Base-by-base conservation (phyloP, 805 yeast genomes). In the Barnettozyma pratensis region DNA sequence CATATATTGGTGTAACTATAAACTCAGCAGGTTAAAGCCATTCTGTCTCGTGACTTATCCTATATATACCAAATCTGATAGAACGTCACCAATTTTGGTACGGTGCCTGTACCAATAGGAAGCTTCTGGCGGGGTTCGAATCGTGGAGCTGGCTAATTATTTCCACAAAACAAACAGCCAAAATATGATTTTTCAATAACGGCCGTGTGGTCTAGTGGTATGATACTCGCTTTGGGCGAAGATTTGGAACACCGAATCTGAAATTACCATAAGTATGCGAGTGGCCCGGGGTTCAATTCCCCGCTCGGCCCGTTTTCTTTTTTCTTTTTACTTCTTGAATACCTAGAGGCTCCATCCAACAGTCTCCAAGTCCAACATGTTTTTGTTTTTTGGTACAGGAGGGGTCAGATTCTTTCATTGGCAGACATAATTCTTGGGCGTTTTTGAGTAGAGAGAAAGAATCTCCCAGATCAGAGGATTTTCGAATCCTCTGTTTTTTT, bases 171-270 rank as follows among this genome's bases (percentile, higher is more conserved):
- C 19, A 19, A 19, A 19, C 19, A 19, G 19, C 19, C 19, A 19
- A 3, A 19, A 3, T 3, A 19, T 2, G 4, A 12, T 19, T 8
- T 12, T 36, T 36, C 38, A n/a, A 36, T 19, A 41, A 31, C 47
- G 64, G 64, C 64, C 61, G 63, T 44, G 59, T 60, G 64, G 64
- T 60, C 64, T 60, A 60, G 64, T 60, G 61, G 64, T 60, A 60
- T 60, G 64, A 60, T 60, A 56, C 64, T 60, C 64, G 64, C 64
- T 60, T 60, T 60, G 64, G 64, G 64, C 57, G 60, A 57, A 55
- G 54, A 45, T 40, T 38, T 47, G 56, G 49, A 38, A 46, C 53
- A 52, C 41, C 44, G 44, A 34, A 41, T 45, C 47, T 41, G 36
- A 26, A 39, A 41, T 47, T 35, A 30, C 39, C 42, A 41, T 39